phyloP scores from a whole-genome alignment of 805 yeast genomes.

The Candida ponderosae region DNA sequence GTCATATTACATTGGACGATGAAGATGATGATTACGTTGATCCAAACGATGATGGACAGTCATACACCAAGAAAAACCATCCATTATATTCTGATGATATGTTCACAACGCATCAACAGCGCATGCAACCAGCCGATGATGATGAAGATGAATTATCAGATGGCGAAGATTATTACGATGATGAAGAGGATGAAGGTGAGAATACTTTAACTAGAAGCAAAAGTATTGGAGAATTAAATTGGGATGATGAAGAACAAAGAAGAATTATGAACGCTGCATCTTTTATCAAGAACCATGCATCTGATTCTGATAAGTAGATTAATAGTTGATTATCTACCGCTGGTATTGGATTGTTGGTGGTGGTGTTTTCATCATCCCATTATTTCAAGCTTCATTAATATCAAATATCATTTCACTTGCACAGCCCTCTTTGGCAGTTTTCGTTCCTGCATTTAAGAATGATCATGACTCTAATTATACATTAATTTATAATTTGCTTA shows the following conservation, averaged over 20 bases:
- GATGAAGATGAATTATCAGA: conserved; percentile 12
- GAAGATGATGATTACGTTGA: conserved; percentile 68
- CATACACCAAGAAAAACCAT: conserved; percentile 54
- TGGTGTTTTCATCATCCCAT: no score
- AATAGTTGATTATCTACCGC: no score
- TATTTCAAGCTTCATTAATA: no score
- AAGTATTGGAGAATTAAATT: conserved; percentile 27
- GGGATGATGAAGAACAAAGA: conserved; percentile 25
- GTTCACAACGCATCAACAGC: conserved; percentile 6
- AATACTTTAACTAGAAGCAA: conserved; percentile 26
- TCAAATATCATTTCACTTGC: no score
- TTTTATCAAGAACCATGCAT: conserved; percentile 17
- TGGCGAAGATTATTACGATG: conserved; percentile 22
- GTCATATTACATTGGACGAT: conserved; percentile 20
- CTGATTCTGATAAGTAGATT: background rate
- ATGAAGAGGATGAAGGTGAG: conserved; percentile 24
- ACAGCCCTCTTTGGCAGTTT: no score
- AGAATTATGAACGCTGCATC: conserved; percentile 23
- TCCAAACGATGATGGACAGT: conserved; percentile 76
- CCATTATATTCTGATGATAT: conserved; percentile 38
- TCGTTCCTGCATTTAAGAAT: no score
- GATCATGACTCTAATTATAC: no score
- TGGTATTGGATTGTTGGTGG: no score
- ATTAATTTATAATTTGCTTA: no score
- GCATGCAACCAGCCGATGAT: conserved; percentile 9